Evolutionary conservation across 164 flowering plant genomes (phyloP), one percentile per base, ranked within the genome.

Genomic region (Tinospora cordifolia): DNA sequence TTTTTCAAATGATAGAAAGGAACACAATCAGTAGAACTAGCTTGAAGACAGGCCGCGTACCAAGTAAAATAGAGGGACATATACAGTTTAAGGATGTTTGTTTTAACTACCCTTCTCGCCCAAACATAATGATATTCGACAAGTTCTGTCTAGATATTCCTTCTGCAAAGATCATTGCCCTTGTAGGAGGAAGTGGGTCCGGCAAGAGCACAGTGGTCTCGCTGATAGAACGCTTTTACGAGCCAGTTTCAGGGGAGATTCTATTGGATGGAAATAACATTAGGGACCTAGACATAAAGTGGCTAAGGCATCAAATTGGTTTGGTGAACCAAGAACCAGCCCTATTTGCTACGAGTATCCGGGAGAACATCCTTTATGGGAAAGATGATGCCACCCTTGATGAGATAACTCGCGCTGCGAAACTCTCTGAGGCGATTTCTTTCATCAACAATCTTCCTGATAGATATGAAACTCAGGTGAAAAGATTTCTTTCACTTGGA

Each of bases 271-370:
- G 96, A 27, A 71, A 74, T 74, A 81, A 87, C 71, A 84, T 88
- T 26, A 81, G 72, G 68, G 87, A 81, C 39, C 84, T 94, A 40
- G 92, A 94, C 51, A 77, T 94, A 38, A 87, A 86, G 72, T 94
- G 99, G 99, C 81, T 90, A 3, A 86, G 99, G 72, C 81, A 82
- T 51, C 95, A 92, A 74, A 90, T 92, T 72, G 99, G 99, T 13
- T 67, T 94, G 80, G 99, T 94, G 4, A 94, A 89, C 75, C 99
- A 94, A 78, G 99, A 94, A 74, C 98, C 99, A 30, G 99, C 94
- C 0, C 88, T 94, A 17, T 94, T 94, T 62, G 98, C 99, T 5
- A 94, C 99, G 0, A 92, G 82, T 69, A 94, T 94, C 15, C 81
- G 90, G 57, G 98, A 94, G 82, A 94, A 94, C 75, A 94, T 94